A percentile compares a stretch with the other conserved stretches of the same genome.
These are phyloP conservation scores for Dipteronia sinensis DNA, from an alignment of 345 rosid genomes.

Conservation along the genomic window DNA sequence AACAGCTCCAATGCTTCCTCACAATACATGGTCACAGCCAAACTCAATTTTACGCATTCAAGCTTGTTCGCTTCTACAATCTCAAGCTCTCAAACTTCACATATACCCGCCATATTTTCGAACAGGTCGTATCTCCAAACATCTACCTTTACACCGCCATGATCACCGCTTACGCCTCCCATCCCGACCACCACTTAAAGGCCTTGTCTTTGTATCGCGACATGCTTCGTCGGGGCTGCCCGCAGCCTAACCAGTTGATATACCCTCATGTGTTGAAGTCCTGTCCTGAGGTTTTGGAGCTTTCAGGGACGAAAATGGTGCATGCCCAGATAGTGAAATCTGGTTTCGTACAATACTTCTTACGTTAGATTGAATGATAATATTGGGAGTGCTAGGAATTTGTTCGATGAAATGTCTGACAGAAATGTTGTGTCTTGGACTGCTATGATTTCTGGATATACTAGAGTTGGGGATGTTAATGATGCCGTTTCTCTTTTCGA, in stretches of 20 bases:
- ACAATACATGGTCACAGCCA: slow-evolving; percentile 54
- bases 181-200: slow-evolving; percentile 32
- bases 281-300: slow-evolving; percentile 34
- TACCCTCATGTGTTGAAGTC: slow-evolving; percentile 76
- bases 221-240: slow-evolving; percentile 51
- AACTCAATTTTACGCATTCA: slow-evolving; percentile 66
- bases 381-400: slow-evolving; percentile 43
- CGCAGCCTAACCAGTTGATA: slow-evolving; percentile 70
- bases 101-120: slow-evolving; percentile 69
- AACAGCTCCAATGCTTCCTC: slow-evolving; percentile 73
- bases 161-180: slow-evolving; percentile 71
- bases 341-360: slow-evolving; percentile 53
- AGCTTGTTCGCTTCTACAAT: slow-evolving; percentile 76
- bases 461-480: slow-evolving; percentile 55
- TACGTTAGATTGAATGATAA: slow-evolving; percentile 54
- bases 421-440: slow-evolving; percentile 80
- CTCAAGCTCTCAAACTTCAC: slow-evolving; percentile 51
- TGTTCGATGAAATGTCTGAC: slow-evolving; percentile 84
- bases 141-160: slow-evolving; percentile 70
- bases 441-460: slow-evolving; percentile 72
- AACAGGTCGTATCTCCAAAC: slow-evolving; percentile 53
- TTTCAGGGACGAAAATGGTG: slow-evolving; percentile 47
- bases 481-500: slow-evolving; percentile 61
- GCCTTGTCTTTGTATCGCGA: slow-evolving; percentile 56
- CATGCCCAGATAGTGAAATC: slow-evolving; percentile 60